These are phyloP conservation scores for Leavenworthia alabamica DNA, from an alignment of 345 rosid genomes.

Conservation along the genomic window DNA sequence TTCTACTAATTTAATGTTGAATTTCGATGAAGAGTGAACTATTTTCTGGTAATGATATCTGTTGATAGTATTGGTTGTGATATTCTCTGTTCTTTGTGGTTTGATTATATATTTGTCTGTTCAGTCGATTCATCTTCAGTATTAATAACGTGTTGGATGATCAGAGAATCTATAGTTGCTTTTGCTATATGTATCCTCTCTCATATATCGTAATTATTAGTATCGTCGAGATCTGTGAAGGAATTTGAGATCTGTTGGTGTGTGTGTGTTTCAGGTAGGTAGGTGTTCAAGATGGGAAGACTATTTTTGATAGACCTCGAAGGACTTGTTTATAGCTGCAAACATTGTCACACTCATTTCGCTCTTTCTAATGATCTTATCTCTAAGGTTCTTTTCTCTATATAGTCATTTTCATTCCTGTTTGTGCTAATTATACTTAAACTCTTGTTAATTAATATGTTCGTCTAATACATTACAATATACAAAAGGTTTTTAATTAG, in stretches of 20 bases:
- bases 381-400: slow-evolving; percentile 45
- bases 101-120: neutral
- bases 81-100: neutral
- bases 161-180: neutral
- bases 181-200: neutral
- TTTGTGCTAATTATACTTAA: neutral
- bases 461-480: neutral
- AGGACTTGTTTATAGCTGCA: slow-evolving; percentile 60
- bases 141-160: neutral
- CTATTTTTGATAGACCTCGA: slow-evolving; percentile 50
- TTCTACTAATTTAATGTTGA: neutral
- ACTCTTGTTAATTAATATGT: neutral
- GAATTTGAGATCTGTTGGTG: slow-evolving; percentile 9
- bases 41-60: slow-evolving; percentile 16
- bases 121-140: neutral
- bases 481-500: neutral
- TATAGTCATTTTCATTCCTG: neutral
- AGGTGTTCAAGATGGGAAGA: slow-evolving; percentile 53
- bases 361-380: slow-evolving; percentile 45
- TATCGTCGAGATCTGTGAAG: slow-evolving; percentile 14
- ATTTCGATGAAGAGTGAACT: neutral
- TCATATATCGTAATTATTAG: no score
- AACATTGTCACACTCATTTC: slow-evolving; percentile 64
- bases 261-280: slow-evolving; percentile 13
- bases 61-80: neutral